These are phyloP conservation scores for Taphrina populina DNA, from an alignment of 1,139 yeast genomes.

Conservation along the genomic window DNA sequence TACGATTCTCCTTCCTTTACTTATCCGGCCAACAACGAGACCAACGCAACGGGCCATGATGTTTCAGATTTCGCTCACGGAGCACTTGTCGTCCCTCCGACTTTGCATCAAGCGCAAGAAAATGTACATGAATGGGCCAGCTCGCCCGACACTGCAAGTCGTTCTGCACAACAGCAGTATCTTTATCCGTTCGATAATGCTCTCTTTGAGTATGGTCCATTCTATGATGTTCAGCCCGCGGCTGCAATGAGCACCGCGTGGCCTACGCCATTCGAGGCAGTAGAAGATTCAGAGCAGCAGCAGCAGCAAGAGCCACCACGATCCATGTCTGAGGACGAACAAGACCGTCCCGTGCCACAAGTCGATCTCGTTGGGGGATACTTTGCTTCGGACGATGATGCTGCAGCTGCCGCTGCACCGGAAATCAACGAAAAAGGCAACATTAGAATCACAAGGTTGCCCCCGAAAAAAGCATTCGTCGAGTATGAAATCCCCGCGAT, in stretches of 20 bases:
- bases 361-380: conserved; percentile 17
- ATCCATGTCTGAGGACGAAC: not conserved
- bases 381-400: conserved; percentile 6
- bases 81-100: too few species aligned
- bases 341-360: conserved; percentile 9
- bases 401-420: not conserved
- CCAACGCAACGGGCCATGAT: too few species aligned
- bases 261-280: too few species aligned
- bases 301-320: too few species aligned
- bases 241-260: too few species aligned
- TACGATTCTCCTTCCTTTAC: too few species aligned
- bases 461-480: conserved; percentile 8
- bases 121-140: too few species aligned
- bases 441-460: conserved; percentile 16
- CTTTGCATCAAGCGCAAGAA: too few species aligned
- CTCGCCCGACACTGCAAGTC: not conserved
- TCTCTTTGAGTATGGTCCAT: conserved; percentile 30
- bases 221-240: conserved; percentile 16
- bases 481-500: conserved; percentile 20
- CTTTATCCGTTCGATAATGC: conserved; percentile 14
- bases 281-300: too few species aligned
- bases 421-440: conserved; percentile 24
- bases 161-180: not conserved
- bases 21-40: too few species aligned
- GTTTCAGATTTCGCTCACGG: too few species aligned